Conservation (phyloP, 345 rosid species). For the Aquilaria malaccensis region DNA sequence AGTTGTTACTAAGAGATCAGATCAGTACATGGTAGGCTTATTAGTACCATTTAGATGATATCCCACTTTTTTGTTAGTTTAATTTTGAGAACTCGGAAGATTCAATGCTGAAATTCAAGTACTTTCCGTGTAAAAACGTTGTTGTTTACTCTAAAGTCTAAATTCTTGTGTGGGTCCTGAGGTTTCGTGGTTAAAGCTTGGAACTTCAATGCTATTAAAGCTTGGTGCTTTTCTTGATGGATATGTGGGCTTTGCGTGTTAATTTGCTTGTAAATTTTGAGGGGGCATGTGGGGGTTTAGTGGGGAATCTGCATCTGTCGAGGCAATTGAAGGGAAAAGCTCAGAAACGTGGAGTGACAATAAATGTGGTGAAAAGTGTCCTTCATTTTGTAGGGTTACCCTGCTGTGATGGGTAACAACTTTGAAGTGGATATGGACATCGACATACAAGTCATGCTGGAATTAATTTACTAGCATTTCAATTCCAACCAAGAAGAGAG, state of each 20-base stretch:
- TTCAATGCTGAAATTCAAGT: no score
- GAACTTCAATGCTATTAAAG: neutral
- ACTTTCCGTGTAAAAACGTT: no score
- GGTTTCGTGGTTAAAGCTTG: neutral
- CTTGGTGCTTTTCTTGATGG: neutral
- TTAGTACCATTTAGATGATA: no score
- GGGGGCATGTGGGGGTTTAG: neutral
- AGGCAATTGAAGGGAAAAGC: neutral
- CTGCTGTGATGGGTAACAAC: neutral
- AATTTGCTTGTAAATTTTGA: neutral
- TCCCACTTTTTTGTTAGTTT: no score
- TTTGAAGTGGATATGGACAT: neutral
- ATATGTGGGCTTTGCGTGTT: neutral
- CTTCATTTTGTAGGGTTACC: neutral
- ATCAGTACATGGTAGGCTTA: no score
- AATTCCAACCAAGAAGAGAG: neutral
- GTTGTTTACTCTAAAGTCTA: neutral
- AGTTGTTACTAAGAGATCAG: neutral
- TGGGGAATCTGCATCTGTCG: neutral
- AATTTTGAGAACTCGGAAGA: no score
- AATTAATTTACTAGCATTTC: neutral
- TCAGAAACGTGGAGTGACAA: neutral
- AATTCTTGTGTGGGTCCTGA: neutral
- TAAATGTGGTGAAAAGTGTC: slow-evolving; percentile 1
- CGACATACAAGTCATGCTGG: neutral